Conservation (phyloP, 1,284 basidiomycete species). For the Vanrija sp. region DNA sequence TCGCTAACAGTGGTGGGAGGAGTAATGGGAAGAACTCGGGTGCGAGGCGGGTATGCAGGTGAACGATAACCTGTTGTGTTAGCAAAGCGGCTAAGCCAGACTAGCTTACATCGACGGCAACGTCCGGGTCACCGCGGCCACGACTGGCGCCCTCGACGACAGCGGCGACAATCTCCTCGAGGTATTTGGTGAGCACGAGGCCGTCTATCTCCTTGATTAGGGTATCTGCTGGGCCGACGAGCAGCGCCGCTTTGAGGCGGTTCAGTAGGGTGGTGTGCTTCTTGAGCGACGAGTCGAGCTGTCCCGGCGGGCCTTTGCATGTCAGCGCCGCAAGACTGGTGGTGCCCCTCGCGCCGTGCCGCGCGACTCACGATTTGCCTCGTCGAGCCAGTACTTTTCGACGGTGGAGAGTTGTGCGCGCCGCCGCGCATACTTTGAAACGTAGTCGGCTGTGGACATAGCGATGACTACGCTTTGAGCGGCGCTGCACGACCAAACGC, state of each 20-base stretch:
- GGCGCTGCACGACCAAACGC: not conserved
- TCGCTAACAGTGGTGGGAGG: conserved; percentile 60
- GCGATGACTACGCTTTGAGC: not conserved
- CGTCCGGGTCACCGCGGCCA: conserved; percentile 83
- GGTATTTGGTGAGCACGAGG: conserved; percentile 88
- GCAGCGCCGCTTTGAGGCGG: conserved; percentile 58
- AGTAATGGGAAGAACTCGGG: conserved; percentile 74
- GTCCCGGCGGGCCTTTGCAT: conserved; percentile 38
- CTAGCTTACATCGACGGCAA: conserved; percentile 75
- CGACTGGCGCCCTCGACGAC: conserved; percentile 76
- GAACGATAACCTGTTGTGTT: conserved; percentile 68
- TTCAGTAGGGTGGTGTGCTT: conserved; percentile 91
- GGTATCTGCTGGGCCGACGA: conserved; percentile 57
- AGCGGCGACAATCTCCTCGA: conserved; percentile 88
- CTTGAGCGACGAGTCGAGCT: conserved; percentile 84
- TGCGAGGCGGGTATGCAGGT: conserved; percentile 78
- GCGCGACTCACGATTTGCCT: conserved; percentile 36
- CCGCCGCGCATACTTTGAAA: conserved; percentile 39
- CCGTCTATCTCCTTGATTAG: conserved; percentile 86
- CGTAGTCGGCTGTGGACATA: conserved; percentile 44
- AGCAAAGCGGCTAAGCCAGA: not conserved
- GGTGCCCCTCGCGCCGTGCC: too few species aligned
- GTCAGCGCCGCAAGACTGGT: not conserved
- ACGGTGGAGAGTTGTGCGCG: conserved; percentile 35
- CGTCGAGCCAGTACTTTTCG: conserved; percentile 46